phyloP scores from a whole-genome alignment of 129 eudicot genomes.

The Kitagawia praeruptora region DNA sequence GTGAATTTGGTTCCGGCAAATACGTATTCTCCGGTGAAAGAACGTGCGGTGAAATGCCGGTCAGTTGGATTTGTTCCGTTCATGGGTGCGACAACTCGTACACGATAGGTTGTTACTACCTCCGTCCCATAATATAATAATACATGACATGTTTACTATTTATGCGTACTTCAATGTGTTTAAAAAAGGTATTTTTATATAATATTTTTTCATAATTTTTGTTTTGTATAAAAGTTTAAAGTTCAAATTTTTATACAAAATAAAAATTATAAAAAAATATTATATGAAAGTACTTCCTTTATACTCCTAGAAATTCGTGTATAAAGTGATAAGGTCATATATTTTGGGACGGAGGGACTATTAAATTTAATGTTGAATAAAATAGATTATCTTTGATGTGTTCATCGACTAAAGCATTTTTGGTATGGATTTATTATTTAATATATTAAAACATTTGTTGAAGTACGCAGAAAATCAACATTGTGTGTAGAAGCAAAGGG shows the following conservation, averaged over 20 bases:
- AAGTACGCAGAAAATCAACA: background rate
- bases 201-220: no score
- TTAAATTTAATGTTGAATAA: background rate
- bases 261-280: no score
- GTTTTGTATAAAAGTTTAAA: no score
- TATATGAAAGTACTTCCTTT: no score
- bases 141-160: no score
- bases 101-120: slow-evolving; percentile 26
- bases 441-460: background rate
- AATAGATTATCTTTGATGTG: background rate
- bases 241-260: no score
- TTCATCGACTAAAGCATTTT: background rate
- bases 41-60: slow-evolving; percentile 36
- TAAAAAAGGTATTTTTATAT: no score
- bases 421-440: background rate
- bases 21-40: slow-evolving; percentile 12
- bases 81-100: slow-evolving; percentile 31
- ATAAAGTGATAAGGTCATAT: no score
- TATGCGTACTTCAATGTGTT: no score
- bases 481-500: background rate
- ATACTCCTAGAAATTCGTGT: no score
- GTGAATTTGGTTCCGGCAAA: slow-evolving; percentile 25
- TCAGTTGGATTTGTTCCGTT: slow-evolving; percentile 57
- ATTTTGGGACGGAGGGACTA: no score
- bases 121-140: no score